Evolutionary conservation across 2,329 filamentous ascomycete genomes (phyloP), one percentile per base, ranked within the genome.

Genomic region (Stenocarpella maydis): DNA sequence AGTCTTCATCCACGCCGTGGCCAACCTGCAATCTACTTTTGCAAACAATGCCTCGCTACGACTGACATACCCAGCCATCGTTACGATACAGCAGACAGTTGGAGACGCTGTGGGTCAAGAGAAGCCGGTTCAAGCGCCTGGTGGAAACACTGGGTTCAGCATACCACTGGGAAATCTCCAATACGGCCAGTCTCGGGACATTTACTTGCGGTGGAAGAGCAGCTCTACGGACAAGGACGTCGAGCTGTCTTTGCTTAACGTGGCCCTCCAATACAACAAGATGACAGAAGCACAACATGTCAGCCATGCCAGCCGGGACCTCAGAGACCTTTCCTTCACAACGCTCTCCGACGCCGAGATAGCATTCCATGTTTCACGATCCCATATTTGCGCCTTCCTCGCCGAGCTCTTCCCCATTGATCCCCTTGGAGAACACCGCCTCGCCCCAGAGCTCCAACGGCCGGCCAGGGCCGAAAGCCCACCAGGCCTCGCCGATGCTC

Each of bases 1-100:
- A 3, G 86, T 88, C 4, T 90, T 90, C 70, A 82, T 89, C 3
- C 87, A 90, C 73, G 86, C 88, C 2, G 82, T 90, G 2, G 88
- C 88, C 21, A 89, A 90, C 72, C 75, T 90, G 2, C 88, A 88
- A 73, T 83, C 85, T 2, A 90, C 88, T 0, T 89, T 84, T 71
- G 87, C 87, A 2, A 84, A 80, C 4, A 78, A 80, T 1, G 84
- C 84, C 3, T 77, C 73, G 0, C 75, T 90, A 2, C 77, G 76
- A 2, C 70, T 90, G 24, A 77, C 73, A 0, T 84, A 82, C 60
- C 77, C 81, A 0, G 68, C 73, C 2, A 71, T 73, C 0, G 64
- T 87, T 5, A 67, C 77, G 2, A 69, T 88, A 0, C 71, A 79
- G 28, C 79, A 84, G 58, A 80, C 79, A 0, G 79, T 78, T 8